phyloP scores from a whole-genome alignment of 1,284 basidiomycete genomes.

The Amanita bisporigera region DNA sequence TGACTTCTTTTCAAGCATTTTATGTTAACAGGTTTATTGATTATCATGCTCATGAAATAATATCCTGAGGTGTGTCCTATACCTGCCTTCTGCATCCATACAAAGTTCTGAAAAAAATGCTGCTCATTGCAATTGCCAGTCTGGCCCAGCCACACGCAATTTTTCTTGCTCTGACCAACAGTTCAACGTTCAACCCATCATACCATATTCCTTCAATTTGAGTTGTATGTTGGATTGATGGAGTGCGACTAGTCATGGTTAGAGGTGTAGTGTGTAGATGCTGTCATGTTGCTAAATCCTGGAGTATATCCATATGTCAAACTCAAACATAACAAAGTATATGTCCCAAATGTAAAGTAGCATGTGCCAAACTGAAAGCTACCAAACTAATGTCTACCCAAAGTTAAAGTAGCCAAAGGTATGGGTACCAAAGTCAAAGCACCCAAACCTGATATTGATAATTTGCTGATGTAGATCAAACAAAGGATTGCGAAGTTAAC shows the following conservation, averaged over 20 bases:
- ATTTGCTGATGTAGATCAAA: constrained; percentile 1
- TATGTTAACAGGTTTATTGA: constrained; percentile 7
- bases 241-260: too few relatives aligned
- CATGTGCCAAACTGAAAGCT: neutral
- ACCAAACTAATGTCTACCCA: neutral
- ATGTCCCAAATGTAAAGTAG: neutral
- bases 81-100: too few relatives aligned
- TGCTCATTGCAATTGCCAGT: neutral
- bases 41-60: constrained; percentile 5
- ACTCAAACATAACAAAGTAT: neutral
- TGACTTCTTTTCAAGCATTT: neutral
- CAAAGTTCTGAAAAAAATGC: neutral
- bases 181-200: neutral
- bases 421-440: neutral
- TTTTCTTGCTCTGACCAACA: neutral
- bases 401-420: neutral
- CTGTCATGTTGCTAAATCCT: neutral
- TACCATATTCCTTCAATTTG: neutral
- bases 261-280: neutral
- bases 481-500: too few relatives aligned
- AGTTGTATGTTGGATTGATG: neutral
- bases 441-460: neutral
- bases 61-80: too few relatives aligned
- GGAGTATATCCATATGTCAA: neutral
- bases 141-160: neutral